Conservation (phyloP, 331 rosid genomes). For the Quercus tomentella region DNA sequence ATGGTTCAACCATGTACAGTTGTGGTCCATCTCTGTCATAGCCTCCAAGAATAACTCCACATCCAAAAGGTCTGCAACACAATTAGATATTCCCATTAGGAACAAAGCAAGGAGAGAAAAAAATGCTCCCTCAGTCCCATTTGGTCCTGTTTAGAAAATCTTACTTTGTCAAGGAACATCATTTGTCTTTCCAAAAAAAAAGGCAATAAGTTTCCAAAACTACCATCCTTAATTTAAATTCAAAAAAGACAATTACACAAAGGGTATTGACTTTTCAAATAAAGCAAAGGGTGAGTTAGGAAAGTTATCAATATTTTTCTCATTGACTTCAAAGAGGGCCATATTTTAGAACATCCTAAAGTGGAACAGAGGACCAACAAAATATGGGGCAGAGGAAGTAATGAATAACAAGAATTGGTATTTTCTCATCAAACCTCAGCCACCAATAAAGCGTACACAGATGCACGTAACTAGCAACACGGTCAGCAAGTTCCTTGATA, state of each 20-base stretch:
- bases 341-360: too few species aligned
- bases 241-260: too few species aligned
- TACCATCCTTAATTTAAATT: too few species aligned
- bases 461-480: conserved; percentile 98
- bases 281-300: too few species aligned
- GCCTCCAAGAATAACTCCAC: conserved; percentile 96
- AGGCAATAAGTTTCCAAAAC: too few species aligned
- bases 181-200: too few species aligned
- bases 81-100: conserved; percentile 5
- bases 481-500: conserved; percentile 94
- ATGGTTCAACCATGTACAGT: conserved; percentile 93
- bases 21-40: conserved; percentile 99
- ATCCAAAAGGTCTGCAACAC: conserved; percentile 90
- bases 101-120: conserved; percentile 15
- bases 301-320: too few species aligned
- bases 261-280: too few species aligned
- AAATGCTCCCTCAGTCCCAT: background rate
- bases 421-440: conserved; percentile 67
- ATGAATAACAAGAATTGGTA: background rate
- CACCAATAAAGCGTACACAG: conserved; percentile 98
- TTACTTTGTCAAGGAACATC: background rate
- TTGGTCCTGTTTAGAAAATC: background rate
- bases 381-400: background rate
- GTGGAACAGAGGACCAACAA: background rate
- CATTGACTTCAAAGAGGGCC: too few species aligned